phyloP scores from a whole-genome alignment of 2,329 filamentous ascomycete genomes.

The Cercospora brassicicola region DNA sequence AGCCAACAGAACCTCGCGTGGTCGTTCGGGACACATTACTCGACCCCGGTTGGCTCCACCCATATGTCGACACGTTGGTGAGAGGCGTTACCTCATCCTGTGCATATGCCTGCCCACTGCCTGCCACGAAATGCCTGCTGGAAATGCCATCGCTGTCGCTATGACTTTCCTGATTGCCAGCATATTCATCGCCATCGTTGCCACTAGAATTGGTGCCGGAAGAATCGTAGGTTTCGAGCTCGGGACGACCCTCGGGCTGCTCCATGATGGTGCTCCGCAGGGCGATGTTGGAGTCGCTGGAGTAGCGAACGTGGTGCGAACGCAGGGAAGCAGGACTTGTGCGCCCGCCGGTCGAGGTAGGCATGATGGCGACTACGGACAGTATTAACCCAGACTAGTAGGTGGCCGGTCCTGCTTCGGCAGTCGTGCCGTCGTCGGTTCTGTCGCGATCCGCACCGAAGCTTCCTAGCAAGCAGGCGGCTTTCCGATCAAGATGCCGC shows the following conservation, averaged over 20 bases:
- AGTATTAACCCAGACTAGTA: conserved; percentile 3
- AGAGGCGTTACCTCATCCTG: conserved; percentile 32
- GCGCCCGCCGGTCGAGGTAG: conserved; percentile 2
- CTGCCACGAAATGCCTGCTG: conserved; percentile 31
- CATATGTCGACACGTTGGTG: conserved; percentile 34
- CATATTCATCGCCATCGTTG: conserved; percentile 28
- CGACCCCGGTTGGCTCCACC: conserved; percentile 28
- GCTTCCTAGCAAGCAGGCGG: not conserved
- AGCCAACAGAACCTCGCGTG: conserved; percentile 15
- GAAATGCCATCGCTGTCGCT: conserved; percentile 34
- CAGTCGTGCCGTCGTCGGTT: conserved; percentile 6
- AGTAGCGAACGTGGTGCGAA: conserved; percentile 25
- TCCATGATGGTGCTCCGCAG: conserved; percentile 36
- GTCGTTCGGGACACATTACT: conserved; percentile 20
- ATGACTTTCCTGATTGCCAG: conserved; percentile 24
- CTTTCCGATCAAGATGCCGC: conserved; percentile 10
- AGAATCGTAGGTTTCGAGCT: conserved; percentile 37
- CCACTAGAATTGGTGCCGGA: conserved; percentile 35
- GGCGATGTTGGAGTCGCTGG: conserved; percentile 25
- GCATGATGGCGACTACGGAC: conserved; percentile 8
- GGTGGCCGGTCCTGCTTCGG: conserved; percentile 6
- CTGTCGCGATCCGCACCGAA: not conserved
- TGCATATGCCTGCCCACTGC: conserved; percentile 17
- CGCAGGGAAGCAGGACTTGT: conserved; percentile 14
- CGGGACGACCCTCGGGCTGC: conserved; percentile 34